These are phyloP conservation scores for Cytospora mali DNA, from an alignment of 2,329 filamentous ascomycete genomes.

Conservation along the genomic window DNA sequence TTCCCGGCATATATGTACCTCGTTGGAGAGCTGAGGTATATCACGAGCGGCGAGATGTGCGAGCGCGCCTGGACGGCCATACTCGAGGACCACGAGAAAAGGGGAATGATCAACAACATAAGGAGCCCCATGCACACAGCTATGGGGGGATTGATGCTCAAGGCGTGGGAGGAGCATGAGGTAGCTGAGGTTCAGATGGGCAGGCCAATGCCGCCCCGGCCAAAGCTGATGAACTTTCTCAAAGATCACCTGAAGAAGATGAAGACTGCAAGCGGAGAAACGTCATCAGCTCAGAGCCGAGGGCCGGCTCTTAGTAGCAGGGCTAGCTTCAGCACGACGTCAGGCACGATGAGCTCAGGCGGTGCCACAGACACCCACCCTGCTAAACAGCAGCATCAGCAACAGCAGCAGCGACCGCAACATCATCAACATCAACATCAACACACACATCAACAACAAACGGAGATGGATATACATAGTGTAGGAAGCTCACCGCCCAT, in stretches of 20 bases:
- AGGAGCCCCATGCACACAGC: conserved; percentile 60
- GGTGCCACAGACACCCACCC: conserved; percentile 8
- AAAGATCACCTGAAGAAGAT: conserved; percentile 43
- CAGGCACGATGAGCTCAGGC: not conserved
- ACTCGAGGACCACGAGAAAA: conserved; percentile 55
- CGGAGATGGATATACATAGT: conserved; percentile 26
- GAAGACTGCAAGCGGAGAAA: conserved; percentile 26
- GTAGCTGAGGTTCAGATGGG: conserved; percentile 50
- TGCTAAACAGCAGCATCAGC: conserved; percentile 4
- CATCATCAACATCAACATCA: conserved; percentile 12
- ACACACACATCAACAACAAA: not conserved
- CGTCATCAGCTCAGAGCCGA: conserved; percentile 18
- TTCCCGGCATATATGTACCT: conserved; percentile 65
- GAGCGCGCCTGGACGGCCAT: conserved; percentile 63
- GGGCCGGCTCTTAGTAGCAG: conserved; percentile 30
- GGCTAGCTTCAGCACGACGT: conserved; percentile 14
- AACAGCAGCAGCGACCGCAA: conserved; percentile 20
- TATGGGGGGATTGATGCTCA: conserved; percentile 61
- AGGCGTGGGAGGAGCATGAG: conserved; percentile 63
- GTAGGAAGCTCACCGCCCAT: conserved; percentile 25
- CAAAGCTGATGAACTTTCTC: conserved; percentile 51
- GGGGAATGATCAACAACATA: conserved; percentile 52
- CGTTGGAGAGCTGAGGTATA: conserved; percentile 56
- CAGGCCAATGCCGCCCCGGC: conserved; percentile 43
- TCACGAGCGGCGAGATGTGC: conserved; percentile 56